Percentiles rank a stretch among this genome's conserved stretches.
These are phyloP conservation scores for Cynara cardunculus DNA, from an alignment of 129 eudicot species.

Conservation along the genomic window DNA sequence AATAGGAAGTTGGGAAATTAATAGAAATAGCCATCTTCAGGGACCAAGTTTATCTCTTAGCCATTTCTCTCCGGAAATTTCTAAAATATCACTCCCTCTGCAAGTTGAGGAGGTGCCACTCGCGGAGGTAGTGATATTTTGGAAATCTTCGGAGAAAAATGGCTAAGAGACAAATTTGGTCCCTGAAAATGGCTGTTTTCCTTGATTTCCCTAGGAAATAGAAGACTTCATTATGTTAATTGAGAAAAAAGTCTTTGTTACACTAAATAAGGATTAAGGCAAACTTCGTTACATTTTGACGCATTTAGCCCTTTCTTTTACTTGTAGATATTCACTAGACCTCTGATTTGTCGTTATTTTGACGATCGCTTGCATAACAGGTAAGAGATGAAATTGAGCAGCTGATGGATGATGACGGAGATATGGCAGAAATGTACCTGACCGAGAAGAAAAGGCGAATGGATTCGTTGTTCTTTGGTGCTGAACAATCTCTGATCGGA, in stretches of 20 bases:
- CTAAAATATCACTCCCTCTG: too few species aligned
- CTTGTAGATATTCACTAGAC: neutral
- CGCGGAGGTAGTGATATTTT: too few species aligned
- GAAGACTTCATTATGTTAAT: too few species aligned
- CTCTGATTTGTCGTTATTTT: neutral
- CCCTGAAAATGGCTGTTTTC: too few species aligned
- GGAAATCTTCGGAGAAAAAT: too few species aligned
- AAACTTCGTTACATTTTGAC: neutral
- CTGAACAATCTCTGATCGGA: constrained; percentile 69
- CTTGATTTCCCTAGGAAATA: too few species aligned
- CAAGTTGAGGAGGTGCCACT: too few species aligned
- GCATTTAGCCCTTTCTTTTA: neutral
- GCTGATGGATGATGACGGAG: constrained; percentile 99
- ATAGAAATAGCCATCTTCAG: too few species aligned
- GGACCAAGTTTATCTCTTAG: too few species aligned
- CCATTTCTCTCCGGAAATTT: too few species aligned
- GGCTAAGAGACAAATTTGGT: too few species aligned
- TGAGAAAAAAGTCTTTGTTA: neutral
- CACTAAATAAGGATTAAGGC: neutral
- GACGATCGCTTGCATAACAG: constrained; percentile 32
- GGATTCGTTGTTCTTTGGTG: constrained; percentile 56
- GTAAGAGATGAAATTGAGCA: constrained; percentile 99
- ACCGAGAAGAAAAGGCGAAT: constrained; percentile 84
- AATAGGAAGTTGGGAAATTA: neutral
- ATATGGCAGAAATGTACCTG: constrained; percentile 98